A percentile compares a stretch with the other conserved stretches of the same genome.
Conservation (phyloP, 2,329 filamentous ascomycete species). For the Blastomyces percursus region DNA sequence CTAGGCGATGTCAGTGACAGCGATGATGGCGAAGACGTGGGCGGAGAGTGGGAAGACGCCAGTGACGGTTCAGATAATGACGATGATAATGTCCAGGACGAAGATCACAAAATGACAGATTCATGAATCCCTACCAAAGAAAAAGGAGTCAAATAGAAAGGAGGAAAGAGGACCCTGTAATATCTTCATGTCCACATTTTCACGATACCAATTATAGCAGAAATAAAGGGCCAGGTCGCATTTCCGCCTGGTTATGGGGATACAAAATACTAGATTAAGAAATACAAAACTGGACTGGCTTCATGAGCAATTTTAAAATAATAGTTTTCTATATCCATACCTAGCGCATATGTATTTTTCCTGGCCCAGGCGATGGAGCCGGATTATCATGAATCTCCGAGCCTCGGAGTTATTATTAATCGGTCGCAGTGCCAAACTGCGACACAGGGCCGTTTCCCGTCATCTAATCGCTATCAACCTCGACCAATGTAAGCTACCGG, state of each 20-base stretch:
- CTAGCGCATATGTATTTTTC: background rate
- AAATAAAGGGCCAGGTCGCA: background rate
- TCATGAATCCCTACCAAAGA: conserved; percentile 27
- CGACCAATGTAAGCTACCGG: conserved; percentile 24
- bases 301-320: background rate
- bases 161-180: background rate
- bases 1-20: conserved; percentile 49
- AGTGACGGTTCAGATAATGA: conserved; percentile 40
- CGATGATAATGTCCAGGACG: conserved; percentile 30
- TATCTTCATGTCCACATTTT: conserved; percentile 13
- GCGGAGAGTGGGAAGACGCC: conserved; percentile 42
- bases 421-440: background rate
- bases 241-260: background rate
- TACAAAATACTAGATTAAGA: background rate
- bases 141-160: conserved; percentile 9
- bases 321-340: background rate
- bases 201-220: conserved; percentile 22
- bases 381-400: background rate
- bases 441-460: background rate
- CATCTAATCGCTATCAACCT: conserved; percentile 15
- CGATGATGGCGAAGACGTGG: conserved; percentile 44
- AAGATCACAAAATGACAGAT: conserved; percentile 46
- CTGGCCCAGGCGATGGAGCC: background rate
- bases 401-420: conserved; percentile 2
- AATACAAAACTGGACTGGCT: background rate